These are phyloP conservation scores for Juglanconis oblonga DNA, from an alignment of 2,329 filamentous ascomycete species.

Conservation along the genomic window DNA sequence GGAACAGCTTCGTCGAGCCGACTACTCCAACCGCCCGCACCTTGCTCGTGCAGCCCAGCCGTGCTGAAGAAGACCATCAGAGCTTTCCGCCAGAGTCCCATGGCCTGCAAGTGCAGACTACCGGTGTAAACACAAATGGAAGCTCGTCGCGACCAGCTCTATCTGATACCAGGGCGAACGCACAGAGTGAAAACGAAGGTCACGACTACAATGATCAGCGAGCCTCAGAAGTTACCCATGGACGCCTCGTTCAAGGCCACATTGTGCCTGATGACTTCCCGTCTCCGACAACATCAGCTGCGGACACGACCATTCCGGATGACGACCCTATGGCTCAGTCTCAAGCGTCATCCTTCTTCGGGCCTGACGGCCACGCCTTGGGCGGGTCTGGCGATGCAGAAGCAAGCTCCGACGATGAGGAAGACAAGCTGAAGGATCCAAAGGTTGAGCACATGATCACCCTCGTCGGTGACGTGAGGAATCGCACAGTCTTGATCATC, in stretches of 20 bases:
- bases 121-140: constrained; percentile 21
- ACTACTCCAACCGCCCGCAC: constrained; percentile 27
- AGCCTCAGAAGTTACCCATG: constrained; percentile 85
- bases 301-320: constrained; percentile 63
- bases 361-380: constrained; percentile 65
- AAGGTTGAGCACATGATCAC: constrained; percentile 93
- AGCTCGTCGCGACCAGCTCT: constrained; percentile 25
- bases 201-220: constrained; percentile 72
- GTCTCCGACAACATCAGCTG: constrained; percentile 69
- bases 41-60: constrained; percentile 19
- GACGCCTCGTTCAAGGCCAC: constrained; percentile 87
- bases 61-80: constrained; percentile 37
- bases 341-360: constrained; percentile 74
- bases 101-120: constrained; percentile 28
- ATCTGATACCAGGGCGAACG: constrained; percentile 33
- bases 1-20: constrained; percentile 23
- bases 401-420: constrained; percentile 87
- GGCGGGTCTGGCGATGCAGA: constrained; percentile 82
- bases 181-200: constrained; percentile 37
- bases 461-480: constrained; percentile 89
- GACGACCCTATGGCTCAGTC: constrained; percentile 81
- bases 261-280: constrained; percentile 92
- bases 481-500: constrained; percentile 86
- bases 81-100: constrained; percentile 40
- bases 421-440: constrained; percentile 78